Percentiles rank a stretch among this genome's conserved stretches.
phyloP scores from a whole-genome alignment of 2,329 filamentous ascomycete genomes.

The Bipolaris sorokiniana region DNA sequence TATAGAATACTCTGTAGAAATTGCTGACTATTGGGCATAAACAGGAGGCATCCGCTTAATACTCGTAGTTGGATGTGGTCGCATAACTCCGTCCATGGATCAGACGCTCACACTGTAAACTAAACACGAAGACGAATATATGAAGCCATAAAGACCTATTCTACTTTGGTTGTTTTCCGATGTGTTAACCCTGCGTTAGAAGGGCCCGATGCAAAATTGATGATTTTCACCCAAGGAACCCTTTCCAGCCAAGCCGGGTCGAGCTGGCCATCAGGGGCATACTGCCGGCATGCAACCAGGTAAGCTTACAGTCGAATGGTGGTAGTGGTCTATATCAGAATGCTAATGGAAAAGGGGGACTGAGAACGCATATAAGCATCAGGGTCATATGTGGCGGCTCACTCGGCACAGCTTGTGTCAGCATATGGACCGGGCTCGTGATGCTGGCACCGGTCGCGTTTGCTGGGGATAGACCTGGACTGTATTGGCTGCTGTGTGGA shows the following conservation, averaged over 20 bases:
- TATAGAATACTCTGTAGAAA: neutral
- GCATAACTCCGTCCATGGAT: neutral
- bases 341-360: no score
- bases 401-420: no score
- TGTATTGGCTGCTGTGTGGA: no score
- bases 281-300: no score
- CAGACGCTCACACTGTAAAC: neutral
- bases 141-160: neutral
- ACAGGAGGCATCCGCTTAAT: neutral
- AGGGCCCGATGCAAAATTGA: neutral
- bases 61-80: conserved; percentile 7
- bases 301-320: conserved; percentile 2
- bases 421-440: no score
- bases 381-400: no score
- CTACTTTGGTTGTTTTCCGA: neutral
- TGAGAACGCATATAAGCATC: no score
- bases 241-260: neutral
- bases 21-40: conserved; percentile 3
- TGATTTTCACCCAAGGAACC: neutral
- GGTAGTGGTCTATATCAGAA: conserved; percentile 13
- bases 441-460: no score
- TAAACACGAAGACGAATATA: neutral
- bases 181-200: neutral
- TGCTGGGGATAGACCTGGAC: no score
- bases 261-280: no score